Evolutionary conservation across 1,284 basidiomycete genomes (phyloP), one percentile per base, ranked within the genome.

Genomic region (Neolentinus lepideus): DNA sequence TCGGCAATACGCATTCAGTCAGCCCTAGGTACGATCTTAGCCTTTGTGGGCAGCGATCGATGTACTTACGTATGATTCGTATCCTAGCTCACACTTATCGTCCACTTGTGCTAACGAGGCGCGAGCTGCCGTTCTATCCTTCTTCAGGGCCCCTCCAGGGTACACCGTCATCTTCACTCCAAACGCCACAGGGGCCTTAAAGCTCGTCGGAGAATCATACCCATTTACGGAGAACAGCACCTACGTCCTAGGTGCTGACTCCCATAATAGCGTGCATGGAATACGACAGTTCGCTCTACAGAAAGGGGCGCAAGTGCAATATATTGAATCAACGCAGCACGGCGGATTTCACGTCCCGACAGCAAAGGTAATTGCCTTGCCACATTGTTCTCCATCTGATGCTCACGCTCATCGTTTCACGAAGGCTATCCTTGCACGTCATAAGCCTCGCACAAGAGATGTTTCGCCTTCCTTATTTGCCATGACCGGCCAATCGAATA

Each of bases 221-320:
- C 85, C 85, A 0, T 93, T 91, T 64, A 68, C 70, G 29, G 68
- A 72, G 45, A 76, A 72, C 10, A 80, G 82, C 51, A 69, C 67
- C 36, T 85, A 83, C 63, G 76, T 90, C 50, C 79, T 92, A 51
- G 78, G 84, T 14, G 75, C 77, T 11, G 88, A 92, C 67, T 84
- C 87, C 11, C 90, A 92, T 66, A 93, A 92, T 63, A 91, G 88
- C 61, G 83, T 93, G 12, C 86, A 92, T 61, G 91, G 91, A 8
- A 85, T 93, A 54, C 78, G 91, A 47, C 78, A 87, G 66, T 89
- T 81, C 62, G 88, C 88, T 0, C 65, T 66, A 1, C 67, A 72
- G 56, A 75, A 74, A 29, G 81, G 81, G 3, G 81, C 85, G 1
- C 64, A 71, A 16, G 79, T 86, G 16, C 69, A 72, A 47, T 90